Conservation (phyloP, 352 stramenopile species). For the Globisporangium recalcitrans region DNA sequence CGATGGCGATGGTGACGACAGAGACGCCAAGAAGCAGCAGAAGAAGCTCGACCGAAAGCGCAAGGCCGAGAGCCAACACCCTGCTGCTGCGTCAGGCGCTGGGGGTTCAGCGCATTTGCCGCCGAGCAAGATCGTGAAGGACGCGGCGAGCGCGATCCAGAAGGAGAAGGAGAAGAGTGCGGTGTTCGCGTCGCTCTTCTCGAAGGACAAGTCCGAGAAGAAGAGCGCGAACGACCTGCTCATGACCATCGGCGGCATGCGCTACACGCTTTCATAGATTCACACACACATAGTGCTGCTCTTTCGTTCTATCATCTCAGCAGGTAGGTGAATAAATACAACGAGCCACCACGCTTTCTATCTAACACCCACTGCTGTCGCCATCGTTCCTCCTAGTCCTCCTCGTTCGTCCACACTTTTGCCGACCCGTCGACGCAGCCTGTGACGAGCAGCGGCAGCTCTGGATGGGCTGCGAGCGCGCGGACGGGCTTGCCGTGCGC, state of each 20-base stretch:
- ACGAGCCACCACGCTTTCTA: background rate
- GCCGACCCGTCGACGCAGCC: conserved; percentile 56
- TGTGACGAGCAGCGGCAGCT: conserved; percentile 59
- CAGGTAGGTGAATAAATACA: background rate
- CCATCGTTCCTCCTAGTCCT: background rate
- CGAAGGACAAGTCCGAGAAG: conserved; percentile 60
- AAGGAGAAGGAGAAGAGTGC: conserved; percentile 72
- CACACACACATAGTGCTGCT: background rate
- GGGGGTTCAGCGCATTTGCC: conserved; percentile 18
- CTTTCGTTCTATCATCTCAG: background rate
- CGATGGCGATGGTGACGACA: conserved; percentile 1
- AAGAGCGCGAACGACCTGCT: conserved; percentile 75
- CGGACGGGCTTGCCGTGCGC: conserved; percentile 65
- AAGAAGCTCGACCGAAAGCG: conserved; percentile 40
- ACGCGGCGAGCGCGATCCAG: conserved; percentile 48
- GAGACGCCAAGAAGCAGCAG: conserved; percentile 15
- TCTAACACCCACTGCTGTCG: background rate
- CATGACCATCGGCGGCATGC: conserved; percentile 80
- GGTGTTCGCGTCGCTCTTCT: conserved; percentile 81
- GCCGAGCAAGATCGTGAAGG: conserved; percentile 46
- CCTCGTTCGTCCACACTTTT: conserved; percentile 53
- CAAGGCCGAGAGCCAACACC: conserved; percentile 16
- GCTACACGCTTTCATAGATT: conserved; percentile 74
- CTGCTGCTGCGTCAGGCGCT: background rate
- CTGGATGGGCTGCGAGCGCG: conserved; percentile 54